These are phyloP conservation scores for Microdochium bolleyi DNA, from an alignment of 2,329 filamentous ascomycete genomes.

Conservation along the genomic window DNA sequence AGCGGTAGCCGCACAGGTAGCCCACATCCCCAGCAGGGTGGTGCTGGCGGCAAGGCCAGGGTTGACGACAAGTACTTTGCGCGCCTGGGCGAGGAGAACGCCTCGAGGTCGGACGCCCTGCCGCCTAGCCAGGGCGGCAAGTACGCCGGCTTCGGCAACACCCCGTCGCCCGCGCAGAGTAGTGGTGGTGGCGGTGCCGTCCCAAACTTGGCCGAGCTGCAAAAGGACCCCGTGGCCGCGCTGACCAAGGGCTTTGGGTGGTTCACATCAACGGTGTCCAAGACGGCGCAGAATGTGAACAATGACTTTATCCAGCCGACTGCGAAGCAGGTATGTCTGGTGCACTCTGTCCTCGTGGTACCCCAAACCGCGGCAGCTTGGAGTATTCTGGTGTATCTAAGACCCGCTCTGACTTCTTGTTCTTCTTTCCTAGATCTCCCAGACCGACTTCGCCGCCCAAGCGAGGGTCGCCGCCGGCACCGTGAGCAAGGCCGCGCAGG, in stretches of 20 bases:
- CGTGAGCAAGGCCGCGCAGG: slow-evolving; percentile 57
- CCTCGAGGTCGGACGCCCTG: slow-evolving; percentile 61
- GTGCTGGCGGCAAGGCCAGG: slow-evolving; percentile 40
- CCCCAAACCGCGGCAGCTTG: too few relatives aligned
- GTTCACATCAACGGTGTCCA: slow-evolving; percentile 81
- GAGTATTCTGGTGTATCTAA: background rate
- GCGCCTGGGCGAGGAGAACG: slow-evolving; percentile 75
- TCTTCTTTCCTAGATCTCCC: slow-evolving; percentile 53
- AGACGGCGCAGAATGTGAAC: slow-evolving; percentile 86
- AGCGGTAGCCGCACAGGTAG: slow-evolving; percentile 31
- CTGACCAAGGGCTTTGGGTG: slow-evolving; percentile 91
- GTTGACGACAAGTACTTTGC: slow-evolving; percentile 89
- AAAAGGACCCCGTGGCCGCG: slow-evolving; percentile 78
- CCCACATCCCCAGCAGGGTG: slow-evolving; percentile 16
- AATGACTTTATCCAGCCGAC: slow-evolving; percentile 89
- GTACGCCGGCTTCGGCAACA: slow-evolving; percentile 83
- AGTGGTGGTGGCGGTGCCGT: slow-evolving; percentile 34
- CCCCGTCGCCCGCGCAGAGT: slow-evolving; percentile 45
- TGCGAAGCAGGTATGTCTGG: slow-evolving; percentile 67
- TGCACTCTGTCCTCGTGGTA: too few relatives aligned
- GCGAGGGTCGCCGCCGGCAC: slow-evolving; percentile 55
- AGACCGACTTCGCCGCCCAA: slow-evolving; percentile 68
- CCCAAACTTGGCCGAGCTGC: slow-evolving; percentile 77
- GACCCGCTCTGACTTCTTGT: slow-evolving; percentile 1
- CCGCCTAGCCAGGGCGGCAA: slow-evolving; percentile 89